A percentile compares a stretch with the other conserved stretches of the same genome.
Evolutionary conservation across 768 basidiomycete genomes (phyloP).

Genomic region (Udeniomyces megalosporus): DNA sequence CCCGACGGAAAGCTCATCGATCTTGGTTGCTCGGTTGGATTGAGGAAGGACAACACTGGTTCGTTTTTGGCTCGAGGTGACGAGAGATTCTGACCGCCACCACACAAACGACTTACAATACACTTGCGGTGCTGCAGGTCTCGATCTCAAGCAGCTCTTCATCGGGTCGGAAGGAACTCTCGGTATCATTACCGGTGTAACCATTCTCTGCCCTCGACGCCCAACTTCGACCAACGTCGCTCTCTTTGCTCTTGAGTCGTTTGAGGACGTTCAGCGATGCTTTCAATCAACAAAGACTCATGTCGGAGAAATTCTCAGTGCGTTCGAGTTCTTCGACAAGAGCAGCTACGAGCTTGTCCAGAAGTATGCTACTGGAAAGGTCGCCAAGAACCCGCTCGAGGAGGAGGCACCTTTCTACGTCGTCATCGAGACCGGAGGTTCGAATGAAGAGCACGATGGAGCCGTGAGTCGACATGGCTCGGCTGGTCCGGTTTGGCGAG

Average conservation of each 20-base stretch:
- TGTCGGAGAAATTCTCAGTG: slow-evolving; percentile 86
- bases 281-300: slow-evolving; percentile 65
- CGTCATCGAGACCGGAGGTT: slow-evolving; percentile 85
- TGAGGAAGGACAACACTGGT: slow-evolving; percentile 98
- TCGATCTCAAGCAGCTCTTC: slow-evolving; percentile 95
- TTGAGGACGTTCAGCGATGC: slow-evolving; percentile 69
- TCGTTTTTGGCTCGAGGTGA: slow-evolving; percentile 18
- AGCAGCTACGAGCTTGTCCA: slow-evolving; percentile 60
- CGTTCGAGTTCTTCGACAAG: slow-evolving; percentile 91
- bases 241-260: slow-evolving; percentile 73
- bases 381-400: slow-evolving; percentile 35
- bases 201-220: slow-evolving; percentile 78
- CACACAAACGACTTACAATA: neutral
- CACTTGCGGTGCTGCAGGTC: slow-evolving; percentile 41
- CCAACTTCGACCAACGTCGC: slow-evolving; percentile 65
- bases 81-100: neutral
- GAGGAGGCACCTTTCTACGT: slow-evolving; percentile 68
- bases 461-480: no score
- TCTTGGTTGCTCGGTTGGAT: slow-evolving; percentile 49
- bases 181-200: slow-evolving; percentile 85
- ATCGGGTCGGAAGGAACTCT: slow-evolving; percentile 95
- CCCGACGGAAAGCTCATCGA: slow-evolving; percentile 86
- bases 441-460: slow-evolving; percentile 79
- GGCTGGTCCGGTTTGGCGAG: no score
- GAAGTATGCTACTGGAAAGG: slow-evolving; percentile 18